Percentiles rank a stretch among this genome's conserved stretches.
Evolutionary conservation across 345 rosid genomes (phyloP).

Genomic region (Sonneratia caseolaris): DNA sequence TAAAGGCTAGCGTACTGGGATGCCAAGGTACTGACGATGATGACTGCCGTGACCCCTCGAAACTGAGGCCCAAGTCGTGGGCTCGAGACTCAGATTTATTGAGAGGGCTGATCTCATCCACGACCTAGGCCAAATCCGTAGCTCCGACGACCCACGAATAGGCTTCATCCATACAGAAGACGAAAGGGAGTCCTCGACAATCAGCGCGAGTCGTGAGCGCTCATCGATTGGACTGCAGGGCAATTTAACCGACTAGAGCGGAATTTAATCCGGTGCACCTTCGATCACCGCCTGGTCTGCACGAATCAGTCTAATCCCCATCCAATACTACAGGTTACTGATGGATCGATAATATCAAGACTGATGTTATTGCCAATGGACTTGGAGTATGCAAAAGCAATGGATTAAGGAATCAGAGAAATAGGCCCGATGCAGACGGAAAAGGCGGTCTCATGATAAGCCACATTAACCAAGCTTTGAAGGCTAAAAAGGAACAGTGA

Average conservation of each 20-base stretch:
- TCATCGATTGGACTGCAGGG: not conserved
- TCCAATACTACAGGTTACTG: not conserved
- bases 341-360: conserved; percentile 4
- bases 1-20: conserved; percentile 63
- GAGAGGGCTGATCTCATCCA: conserved; percentile 53
- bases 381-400: no score
- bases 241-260: conserved; percentile 29
- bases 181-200: not conserved
- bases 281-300: not conserved
- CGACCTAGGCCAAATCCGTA: conserved; percentile 28
- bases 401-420: no score
- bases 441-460: conserved; percentile 40
- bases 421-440: conserved; percentile 16
- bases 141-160: conserved; percentile 15
- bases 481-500: no score
- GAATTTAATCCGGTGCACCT: conserved; percentile 26
- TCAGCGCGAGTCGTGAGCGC: not conserved
- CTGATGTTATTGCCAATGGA: no score
- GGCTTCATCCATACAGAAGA: conserved; percentile 15
- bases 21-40: conserved; percentile 30
- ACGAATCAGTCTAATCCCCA: not conserved
- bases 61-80: conserved; percentile 15
- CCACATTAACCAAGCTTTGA: no score
- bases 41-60: not conserved
- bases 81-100: conserved; percentile 26